phyloP scores from a whole-genome alignment of 2,329 filamentous ascomycete species.

The Fusarium heterosporum region DNA sequence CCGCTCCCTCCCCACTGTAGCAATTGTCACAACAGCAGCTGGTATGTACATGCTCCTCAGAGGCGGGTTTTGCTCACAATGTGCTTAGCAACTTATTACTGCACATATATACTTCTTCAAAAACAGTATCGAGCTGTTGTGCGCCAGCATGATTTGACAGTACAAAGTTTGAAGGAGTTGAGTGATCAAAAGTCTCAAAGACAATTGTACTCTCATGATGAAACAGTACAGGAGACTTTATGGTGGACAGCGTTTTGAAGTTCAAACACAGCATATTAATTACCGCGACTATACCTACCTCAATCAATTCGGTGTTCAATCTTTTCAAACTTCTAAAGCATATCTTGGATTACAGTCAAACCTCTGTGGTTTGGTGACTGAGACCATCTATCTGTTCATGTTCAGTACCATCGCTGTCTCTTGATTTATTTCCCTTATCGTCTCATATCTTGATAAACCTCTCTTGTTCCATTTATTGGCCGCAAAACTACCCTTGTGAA shows the following conservation, averaged over 20 bases:
- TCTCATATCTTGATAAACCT: too few species aligned
- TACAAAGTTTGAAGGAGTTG: background rate
- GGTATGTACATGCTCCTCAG: background rate
- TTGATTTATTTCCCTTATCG: too few species aligned
- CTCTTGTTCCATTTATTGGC: too few species aligned
- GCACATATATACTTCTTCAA: background rate
- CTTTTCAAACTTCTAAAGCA: too few species aligned
- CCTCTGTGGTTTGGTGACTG: too few species aligned
- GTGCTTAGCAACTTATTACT: background rate
- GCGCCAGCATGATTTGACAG: background rate
- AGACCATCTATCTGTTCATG: too few species aligned
- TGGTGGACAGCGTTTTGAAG: slow-evolving; percentile 11
- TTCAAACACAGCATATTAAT: background rate
- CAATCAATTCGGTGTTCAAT: too few species aligned
- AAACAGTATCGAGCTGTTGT: background rate
- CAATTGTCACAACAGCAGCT: slow-evolving; percentile 9
- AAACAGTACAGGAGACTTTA: background rate
- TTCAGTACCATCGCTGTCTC: too few species aligned
- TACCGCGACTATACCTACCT: too few species aligned
- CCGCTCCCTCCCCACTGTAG: slow-evolving; percentile 3
- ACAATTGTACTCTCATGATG: background rate
- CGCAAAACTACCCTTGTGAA: too few species aligned
- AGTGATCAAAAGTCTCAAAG: background rate
- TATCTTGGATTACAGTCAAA: too few species aligned
- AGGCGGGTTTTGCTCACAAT: background rate